These are phyloP conservation scores for Fusarium domesticum DNA, from an alignment of 2,329 filamentous ascomycete species.

Conservation along the genomic window DNA sequence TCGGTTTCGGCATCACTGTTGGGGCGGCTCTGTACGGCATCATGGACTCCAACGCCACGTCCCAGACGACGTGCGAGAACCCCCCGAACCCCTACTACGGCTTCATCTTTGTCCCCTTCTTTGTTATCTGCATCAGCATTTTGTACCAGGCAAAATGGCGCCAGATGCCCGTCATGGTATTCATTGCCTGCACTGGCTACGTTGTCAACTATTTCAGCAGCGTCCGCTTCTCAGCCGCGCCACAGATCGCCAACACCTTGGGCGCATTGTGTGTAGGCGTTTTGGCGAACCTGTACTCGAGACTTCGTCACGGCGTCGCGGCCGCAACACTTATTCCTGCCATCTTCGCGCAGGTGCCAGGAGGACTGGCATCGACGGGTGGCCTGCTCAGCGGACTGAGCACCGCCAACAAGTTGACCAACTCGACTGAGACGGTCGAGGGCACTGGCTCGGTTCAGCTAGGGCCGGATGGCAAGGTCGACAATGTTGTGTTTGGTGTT, in stretches of 20 bases:
- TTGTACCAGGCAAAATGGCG: conserved; percentile 81
- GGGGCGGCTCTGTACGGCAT: conserved; percentile 62
- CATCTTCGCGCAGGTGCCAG: conserved; percentile 49
- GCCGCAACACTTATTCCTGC: conserved; percentile 47
- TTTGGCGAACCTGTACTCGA: conserved; percentile 74
- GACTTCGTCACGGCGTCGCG: conserved; percentile 50
- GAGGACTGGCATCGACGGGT: conserved; percentile 46
- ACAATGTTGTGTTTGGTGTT: conserved; percentile 44
- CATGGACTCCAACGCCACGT: conserved; percentile 53
- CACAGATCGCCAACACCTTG: conserved; percentile 73
- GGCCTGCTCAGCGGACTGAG: conserved; percentile 45
- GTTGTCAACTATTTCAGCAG: conserved; percentile 72
- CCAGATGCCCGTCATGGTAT: conserved; percentile 73
- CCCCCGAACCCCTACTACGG: conserved; percentile 45
- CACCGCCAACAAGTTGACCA: conserved; percentile 44
- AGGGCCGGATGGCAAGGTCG: conserved; percentile 23
- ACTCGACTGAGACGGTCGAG: conserved; percentile 34
- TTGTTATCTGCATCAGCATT: conserved; percentile 69
- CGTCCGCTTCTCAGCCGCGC: conserved; percentile 62
- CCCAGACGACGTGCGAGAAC: conserved; percentile 40
- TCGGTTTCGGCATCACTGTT: conserved; percentile 70
- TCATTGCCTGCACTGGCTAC: conserved; percentile 72
- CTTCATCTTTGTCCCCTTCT: conserved; percentile 72
- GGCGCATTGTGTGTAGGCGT: conserved; percentile 75
- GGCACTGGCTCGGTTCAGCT: conserved; percentile 33